Evolutionary conservation across 805 yeast species (phyloP).

Genomic region (Metschnikowia lachancei): DNA sequence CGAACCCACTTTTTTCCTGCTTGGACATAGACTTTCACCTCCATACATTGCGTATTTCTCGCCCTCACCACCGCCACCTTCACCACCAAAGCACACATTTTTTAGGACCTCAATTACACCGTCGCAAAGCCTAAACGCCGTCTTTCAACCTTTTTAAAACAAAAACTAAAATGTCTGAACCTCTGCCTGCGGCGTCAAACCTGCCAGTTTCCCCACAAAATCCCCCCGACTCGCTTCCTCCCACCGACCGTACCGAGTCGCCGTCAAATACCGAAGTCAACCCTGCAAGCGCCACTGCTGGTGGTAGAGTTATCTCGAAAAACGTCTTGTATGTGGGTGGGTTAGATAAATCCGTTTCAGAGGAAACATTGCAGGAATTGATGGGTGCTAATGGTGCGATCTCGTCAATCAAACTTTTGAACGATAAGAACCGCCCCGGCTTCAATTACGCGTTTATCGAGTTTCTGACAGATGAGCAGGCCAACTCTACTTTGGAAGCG

Average conservation of each 20-base stretch:
- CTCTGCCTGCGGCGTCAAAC: slow-evolving; percentile 2
- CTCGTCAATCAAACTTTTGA: slow-evolving; percentile 63
- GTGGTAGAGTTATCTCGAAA: slow-evolving; percentile 77
- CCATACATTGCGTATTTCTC: neutral
- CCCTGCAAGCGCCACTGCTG: slow-evolving; percentile 72
- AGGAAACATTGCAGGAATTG: slow-evolving; percentile 57
- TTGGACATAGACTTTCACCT: neutral
- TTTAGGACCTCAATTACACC: neutral
- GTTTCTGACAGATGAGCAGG: slow-evolving; percentile 55
- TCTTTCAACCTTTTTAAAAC: neutral
- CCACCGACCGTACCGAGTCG: neutral
- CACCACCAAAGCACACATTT: too few species aligned
- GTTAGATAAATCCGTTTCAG: slow-evolving; percentile 61
- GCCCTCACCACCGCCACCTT: too few species aligned
- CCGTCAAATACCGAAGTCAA: slow-evolving; percentile 8
- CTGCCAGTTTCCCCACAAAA: neutral
- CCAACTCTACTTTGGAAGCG: slow-evolving; percentile 58
- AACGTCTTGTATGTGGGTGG: slow-evolving; percentile 77
- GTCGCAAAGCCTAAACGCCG: neutral
- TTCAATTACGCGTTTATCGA: slow-evolving; percentile 84
- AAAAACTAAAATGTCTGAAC: slow-evolving; percentile 3
- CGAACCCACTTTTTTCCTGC: neutral
- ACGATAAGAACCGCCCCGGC: slow-evolving; percentile 71
- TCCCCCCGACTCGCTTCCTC: neutral
- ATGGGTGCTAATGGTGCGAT: slow-evolving; percentile 63